These are phyloP conservation scores for Fusarium circinatum DNA, from an alignment of 2,329 filamentous ascomycete species.

Conservation along the genomic window DNA sequence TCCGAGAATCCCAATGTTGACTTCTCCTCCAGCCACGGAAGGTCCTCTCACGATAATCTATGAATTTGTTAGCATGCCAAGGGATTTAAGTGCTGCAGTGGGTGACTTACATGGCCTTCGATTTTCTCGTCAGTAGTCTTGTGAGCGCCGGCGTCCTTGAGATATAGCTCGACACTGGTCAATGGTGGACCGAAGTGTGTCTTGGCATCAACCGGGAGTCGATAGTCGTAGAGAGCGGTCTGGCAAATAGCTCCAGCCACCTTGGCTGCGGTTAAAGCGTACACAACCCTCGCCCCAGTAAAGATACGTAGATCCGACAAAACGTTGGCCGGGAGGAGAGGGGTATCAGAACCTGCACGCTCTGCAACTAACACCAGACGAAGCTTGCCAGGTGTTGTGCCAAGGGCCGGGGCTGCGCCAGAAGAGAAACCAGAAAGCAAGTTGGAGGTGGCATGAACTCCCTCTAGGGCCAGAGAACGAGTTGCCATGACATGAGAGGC, in stretches of 20 bases:
- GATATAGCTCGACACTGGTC: conserved; percentile 80
- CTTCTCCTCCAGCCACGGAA: conserved; percentile 75
- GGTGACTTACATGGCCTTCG: conserved; percentile 69
- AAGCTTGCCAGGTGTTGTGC: conserved; percentile 75
- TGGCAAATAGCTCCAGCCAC: conserved; percentile 93
- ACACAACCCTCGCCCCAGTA: conserved; percentile 81
- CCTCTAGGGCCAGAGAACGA: conserved; percentile 73
- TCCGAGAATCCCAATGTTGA: conserved; percentile 70
- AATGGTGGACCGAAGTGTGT: conserved; percentile 85
- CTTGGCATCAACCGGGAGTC: conserved; percentile 58
- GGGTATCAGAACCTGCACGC: conserved; percentile 69
- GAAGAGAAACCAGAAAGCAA: conserved; percentile 62
- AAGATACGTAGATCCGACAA: conserved; percentile 86
- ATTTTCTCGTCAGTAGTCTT: conserved; percentile 72
- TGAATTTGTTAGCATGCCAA: conserved; percentile 13
- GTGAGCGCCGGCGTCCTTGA: conserved; percentile 69
- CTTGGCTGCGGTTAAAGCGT: conserved; percentile 81
- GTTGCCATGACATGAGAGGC: conserved; percentile 78
- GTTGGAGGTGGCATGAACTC: conserved; percentile 73
- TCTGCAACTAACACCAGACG: conserved; percentile 85
- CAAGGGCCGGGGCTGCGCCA: conserved; percentile 67
- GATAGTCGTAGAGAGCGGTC: conserved; percentile 88
- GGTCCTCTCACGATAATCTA: conserved; percentile 79
- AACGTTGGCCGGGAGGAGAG: conserved; percentile 72
- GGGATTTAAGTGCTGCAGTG: no score